phyloP scores from a whole-genome alignment of 495 filamentous ascomycete species.

The Xylona heveae region DNA sequence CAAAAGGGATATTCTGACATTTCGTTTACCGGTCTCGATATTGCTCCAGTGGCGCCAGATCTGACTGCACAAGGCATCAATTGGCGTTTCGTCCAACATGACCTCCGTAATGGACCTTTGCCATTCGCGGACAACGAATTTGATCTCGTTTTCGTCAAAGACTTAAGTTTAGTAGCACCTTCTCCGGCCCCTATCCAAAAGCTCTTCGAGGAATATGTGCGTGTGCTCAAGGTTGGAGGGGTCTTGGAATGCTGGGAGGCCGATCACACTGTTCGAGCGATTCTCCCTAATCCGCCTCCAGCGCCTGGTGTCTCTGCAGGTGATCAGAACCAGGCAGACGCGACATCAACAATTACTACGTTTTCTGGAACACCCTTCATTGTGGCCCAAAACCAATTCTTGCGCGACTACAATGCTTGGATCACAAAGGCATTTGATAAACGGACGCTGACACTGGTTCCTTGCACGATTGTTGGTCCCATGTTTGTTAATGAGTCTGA shows the following conservation, averaged over 20 bases:
- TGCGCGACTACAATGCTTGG: slow-evolving; percentile 75
- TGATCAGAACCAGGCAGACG: slow-evolving; percentile 37
- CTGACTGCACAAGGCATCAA: slow-evolving; percentile 53
- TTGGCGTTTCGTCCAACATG: slow-evolving; percentile 78
- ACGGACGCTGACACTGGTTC: slow-evolving; percentile 46
- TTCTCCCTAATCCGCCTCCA: slow-evolving; percentile 52
- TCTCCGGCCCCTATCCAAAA: slow-evolving; percentile 37
- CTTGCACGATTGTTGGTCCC: slow-evolving; percentile 61
- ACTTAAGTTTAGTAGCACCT: slow-evolving; percentile 46
- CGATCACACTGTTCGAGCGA: slow-evolving; percentile 53
- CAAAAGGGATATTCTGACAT: slow-evolving; percentile 25
- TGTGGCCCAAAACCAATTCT: slow-evolving; percentile 53
- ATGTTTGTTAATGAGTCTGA: slow-evolving; percentile 65
- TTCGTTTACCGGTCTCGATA: slow-evolving; percentile 68
- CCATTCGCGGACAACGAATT: slow-evolving; percentile 73
- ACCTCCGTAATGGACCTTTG: slow-evolving; percentile 49
- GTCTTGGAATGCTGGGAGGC: slow-evolving; percentile 75
- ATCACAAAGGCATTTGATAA: slow-evolving; percentile 52
- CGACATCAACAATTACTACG: slow-evolving; percentile 60
- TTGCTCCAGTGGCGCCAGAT: slow-evolving; percentile 54
- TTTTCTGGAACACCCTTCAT: slow-evolving; percentile 65
- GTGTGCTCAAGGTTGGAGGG: slow-evolving; percentile 59
- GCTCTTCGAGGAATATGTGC: slow-evolving; percentile 54
- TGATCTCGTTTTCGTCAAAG: slow-evolving; percentile 79
- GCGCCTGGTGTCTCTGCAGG: slow-evolving; percentile 27